Evolutionary conservation across 108 stramenopile genomes (phyloP).

Genomic region (Poteriospumella lacustris): DNA sequence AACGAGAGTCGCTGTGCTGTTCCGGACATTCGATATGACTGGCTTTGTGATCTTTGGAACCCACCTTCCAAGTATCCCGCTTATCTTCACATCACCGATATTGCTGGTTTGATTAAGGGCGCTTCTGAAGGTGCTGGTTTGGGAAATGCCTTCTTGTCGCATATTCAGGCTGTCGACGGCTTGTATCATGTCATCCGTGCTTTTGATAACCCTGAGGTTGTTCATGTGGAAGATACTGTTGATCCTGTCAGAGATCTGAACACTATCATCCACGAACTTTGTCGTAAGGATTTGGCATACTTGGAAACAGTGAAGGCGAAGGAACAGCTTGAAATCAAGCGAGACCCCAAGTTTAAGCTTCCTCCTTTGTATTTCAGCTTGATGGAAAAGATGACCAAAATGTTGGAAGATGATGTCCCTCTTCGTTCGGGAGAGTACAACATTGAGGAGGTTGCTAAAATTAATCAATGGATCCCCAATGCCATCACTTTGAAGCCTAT

Average conservation of each 20-base stretch:
- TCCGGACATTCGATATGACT: constrained; percentile 93
- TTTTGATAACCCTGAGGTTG: constrained; percentile 92
- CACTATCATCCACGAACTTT: constrained; percentile 90
- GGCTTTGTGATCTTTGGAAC: constrained; percentile 75
- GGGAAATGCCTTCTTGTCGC: constrained; percentile 93
- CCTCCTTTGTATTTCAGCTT: background rate
- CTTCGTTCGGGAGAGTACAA: background rate
- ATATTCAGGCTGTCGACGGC: constrained; percentile 93
- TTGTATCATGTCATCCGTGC: constrained; percentile 91
- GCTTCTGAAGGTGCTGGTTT: constrained; percentile 96
- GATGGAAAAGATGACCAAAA: background rate
- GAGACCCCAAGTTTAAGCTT: background rate
- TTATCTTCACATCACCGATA: constrained; percentile 90
- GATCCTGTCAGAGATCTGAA: constrained; percentile 97
- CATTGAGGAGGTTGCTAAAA: background rate
- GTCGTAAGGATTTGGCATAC: constrained; percentile 74
- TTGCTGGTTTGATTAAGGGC: constrained; percentile 93
- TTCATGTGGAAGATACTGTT: constrained; percentile 96
- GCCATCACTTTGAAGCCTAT: constrained; percentile 56
- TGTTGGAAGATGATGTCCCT: background rate
- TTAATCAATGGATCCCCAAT: background rate
- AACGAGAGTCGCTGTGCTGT: constrained; percentile 74
- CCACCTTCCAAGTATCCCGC: constrained; percentile 72
- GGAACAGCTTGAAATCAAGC: background rate
- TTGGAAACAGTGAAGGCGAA: constrained; percentile 32